These are phyloP conservation scores for Coprinopsis sp. DNA, from an alignment of 768 basidiomycete genomes.

Conservation along the genomic window DNA sequence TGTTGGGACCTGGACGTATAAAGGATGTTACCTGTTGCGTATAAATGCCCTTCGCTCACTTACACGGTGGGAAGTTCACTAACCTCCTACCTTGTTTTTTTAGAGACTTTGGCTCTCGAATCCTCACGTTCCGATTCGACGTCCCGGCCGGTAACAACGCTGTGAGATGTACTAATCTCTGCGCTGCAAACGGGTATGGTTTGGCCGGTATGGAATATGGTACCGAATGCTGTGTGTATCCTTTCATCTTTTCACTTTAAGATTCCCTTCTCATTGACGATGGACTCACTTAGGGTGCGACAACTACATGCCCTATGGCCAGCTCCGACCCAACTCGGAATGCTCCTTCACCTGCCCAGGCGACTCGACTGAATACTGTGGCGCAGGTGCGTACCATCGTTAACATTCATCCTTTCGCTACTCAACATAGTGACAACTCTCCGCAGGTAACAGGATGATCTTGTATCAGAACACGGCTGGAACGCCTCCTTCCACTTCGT, in stretches of 20 bases:
- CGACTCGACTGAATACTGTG: conserved; percentile 40
- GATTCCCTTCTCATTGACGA: neutral
- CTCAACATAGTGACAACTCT: too few species aligned
- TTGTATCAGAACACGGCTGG: conserved; percentile 33
- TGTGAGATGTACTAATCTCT: conserved; percentile 15
- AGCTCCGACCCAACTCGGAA: conserved; percentile 16
- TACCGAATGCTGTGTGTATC: conserved; percentile 19
- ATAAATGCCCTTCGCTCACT: neutral
- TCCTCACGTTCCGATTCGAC: conserved; percentile 11
- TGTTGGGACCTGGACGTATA: conserved; percentile 14
- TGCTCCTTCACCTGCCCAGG: conserved; percentile 45
- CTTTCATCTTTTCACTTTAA: neutral
- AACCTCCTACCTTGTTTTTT: neutral
- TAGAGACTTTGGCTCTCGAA: conserved; percentile 16
- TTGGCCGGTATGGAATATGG: conserved; percentile 53
- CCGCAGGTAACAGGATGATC: conserved; percentile 36
- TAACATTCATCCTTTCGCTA: too few species aligned
- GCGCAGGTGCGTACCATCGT: too few species aligned
- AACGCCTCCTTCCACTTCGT: conserved; percentile 14
- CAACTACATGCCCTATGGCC: conserved; percentile 14
- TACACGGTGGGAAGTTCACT: neutral
- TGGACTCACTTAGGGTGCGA: conserved; percentile 15
- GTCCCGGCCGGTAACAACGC: conserved; percentile 5
- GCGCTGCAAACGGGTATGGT: conserved; percentile 23
- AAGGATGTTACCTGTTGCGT: conserved; percentile 14